Evolutionary conservation across 2,329 filamentous ascomycete genomes (phyloP), one percentile per base, ranked within the genome.

Genomic region (Arachnomyces sp.): DNA sequence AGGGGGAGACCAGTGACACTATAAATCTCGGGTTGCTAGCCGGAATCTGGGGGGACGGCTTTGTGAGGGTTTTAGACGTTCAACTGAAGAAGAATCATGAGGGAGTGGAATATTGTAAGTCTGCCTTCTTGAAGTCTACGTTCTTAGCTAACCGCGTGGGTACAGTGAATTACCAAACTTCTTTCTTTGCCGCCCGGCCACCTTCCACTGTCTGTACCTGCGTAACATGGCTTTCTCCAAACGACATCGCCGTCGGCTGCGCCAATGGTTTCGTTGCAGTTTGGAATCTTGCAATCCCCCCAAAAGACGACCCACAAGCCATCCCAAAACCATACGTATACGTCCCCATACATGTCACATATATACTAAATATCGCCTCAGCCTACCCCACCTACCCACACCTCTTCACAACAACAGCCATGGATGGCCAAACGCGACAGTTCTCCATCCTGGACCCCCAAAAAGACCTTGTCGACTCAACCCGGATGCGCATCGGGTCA

Each of bases 1-100:
- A 34, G 43, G 58, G 16, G 43, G 56, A 33, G 50, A 55, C 16
- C 32, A 32, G 18, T 4, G 49, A 43, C 11, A 51, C 47, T 25
- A 49, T 53, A 44, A 50, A 51, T 20, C 55, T 79, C 28, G 76
- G 75, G 0, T 57, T 79, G 5, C 61, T 81, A 16, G 76, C 73
- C 3, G 67, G 68, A 8, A 56, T 80, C 2, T 79, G 72, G 63
- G 67, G 65, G n/a, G 78, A 82, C 52, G 77, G 77, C 4, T 63
- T 56, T 34, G 57, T 76, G 3, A 64, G 74, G 42, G 64, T 81
- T 3, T 52, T 81, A 28, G 68, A 77, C 49, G 52, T 80, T n/a
- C 63, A 58, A 37, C 15, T 63, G 32, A 49, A 48, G 32, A 46
- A 48, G 16, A 46, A 53, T 16, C 44, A 53, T 8, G 43, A 50